Evolutionary conservation across 176 grass and related monocot species (phyloP).

Genomic region (Musa acuminata): DNA sequence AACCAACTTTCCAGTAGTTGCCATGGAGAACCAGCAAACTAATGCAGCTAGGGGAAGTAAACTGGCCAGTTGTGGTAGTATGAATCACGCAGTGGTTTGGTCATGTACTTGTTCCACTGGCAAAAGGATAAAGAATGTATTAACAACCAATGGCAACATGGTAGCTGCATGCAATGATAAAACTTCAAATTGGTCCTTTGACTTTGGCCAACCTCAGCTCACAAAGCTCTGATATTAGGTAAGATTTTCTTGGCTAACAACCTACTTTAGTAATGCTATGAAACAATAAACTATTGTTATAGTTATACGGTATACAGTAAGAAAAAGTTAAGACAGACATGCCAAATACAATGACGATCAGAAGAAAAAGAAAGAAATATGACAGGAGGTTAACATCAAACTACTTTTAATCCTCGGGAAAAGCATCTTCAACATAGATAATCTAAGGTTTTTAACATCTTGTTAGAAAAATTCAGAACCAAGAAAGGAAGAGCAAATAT

Average conservation of each 20-base stretch:
- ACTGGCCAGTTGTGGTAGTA: constrained; percentile 32
- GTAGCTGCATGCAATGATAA: no score
- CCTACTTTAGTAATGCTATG: not conserved
- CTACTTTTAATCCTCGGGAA: not conserved
- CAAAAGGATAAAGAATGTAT: not conserved
- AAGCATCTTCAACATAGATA: not conserved
- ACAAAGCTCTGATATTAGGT: not conserved
- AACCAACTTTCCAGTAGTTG: not conserved
- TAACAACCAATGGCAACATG: not conserved
- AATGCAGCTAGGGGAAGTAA: constrained; percentile 23
- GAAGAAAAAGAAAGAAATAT: no score
- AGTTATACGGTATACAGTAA: no score
- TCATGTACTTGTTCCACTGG: constrained; percentile 29
- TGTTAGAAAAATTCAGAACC: not conserved
- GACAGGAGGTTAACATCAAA: not conserved
- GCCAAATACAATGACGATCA: no score
- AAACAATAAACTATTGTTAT: no score
- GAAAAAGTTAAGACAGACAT: no score
- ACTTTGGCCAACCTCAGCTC: no score
- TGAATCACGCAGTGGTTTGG: constrained; percentile 18
- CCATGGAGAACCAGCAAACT: not conserved
- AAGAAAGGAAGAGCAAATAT: not conserved
- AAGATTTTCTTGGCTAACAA: not conserved
- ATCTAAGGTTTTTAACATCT: not conserved
- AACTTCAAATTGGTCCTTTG: no score